A percentile compares a stretch with the other conserved stretches of the same genome.
phyloP scores from a whole-genome alignment of 192 early-diverging fungal species.

The Coemansia sp. region DNA sequence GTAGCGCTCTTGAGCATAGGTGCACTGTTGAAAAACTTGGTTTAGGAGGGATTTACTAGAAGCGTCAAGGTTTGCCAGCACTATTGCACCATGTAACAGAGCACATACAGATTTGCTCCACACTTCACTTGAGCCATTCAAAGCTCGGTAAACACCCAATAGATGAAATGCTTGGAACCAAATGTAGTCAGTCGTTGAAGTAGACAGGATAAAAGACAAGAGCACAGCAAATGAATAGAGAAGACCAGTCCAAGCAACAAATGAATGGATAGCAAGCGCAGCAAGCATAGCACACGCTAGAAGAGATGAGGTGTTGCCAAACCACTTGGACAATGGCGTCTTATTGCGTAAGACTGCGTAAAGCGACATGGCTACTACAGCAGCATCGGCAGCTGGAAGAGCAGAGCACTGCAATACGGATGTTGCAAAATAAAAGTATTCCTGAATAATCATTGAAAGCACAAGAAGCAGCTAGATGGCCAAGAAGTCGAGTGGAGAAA shows the following conservation, averaged over 20 bases:
- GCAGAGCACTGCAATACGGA: neutral
- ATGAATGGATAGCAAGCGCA: neutral
- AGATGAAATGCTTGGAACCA: slow-evolving; percentile 4
- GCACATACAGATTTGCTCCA: neutral
- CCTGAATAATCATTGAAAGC: slow-evolving; percentile 4
- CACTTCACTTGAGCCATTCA: neutral
- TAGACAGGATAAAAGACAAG: neutral
- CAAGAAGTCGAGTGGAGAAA: neutral
- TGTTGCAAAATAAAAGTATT: neutral
- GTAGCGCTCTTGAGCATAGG: neutral
- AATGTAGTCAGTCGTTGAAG: neutral
- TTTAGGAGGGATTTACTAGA: too few relatives aligned
- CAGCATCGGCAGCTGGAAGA: neutral
- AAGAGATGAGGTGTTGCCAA: neutral
- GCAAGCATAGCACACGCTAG: neutral
- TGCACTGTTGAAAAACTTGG: too few relatives aligned
- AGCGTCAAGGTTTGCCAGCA: too few relatives aligned
- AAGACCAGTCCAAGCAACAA: neutral
- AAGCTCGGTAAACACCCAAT: neutral
- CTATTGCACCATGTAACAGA: neutral
- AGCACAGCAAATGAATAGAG: neutral
- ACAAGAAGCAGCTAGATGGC: neutral
- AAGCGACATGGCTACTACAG: neutral
- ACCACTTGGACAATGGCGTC: neutral
- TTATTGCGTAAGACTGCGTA: neutral